phyloP scores from a whole-genome alignment of 139 green algal genomes.

The Chlorella vulgaris region DNA sequence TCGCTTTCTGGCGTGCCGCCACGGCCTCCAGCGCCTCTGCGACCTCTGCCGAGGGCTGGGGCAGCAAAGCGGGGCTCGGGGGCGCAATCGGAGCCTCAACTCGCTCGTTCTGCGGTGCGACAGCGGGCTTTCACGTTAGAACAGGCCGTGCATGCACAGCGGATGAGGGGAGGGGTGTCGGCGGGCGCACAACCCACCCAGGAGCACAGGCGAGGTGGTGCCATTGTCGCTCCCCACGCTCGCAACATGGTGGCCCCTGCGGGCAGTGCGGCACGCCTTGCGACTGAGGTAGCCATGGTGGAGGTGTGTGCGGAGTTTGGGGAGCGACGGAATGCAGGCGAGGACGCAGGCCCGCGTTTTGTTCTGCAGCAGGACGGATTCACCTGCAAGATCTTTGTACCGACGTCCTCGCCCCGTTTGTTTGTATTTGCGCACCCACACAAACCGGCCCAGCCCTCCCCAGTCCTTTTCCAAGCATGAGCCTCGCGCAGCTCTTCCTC shows the following conservation, averaged over 20 bases:
- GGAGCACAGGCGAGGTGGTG: not conserved
- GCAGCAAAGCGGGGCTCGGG: not conserved
- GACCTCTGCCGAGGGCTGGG: not conserved
- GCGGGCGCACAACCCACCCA: not conserved
- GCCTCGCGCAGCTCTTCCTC: not conserved
- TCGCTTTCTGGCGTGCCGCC: not conserved
- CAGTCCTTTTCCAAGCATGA: not conserved
- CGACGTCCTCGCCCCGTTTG: no score
- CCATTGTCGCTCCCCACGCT: conserved; percentile 2
- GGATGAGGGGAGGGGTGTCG: not conserved
- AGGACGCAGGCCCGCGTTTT: no score
- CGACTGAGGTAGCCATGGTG: conserved; percentile 13
- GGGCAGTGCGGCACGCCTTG: not conserved
- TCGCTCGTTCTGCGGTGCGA: not conserved
- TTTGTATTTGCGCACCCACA: no score
- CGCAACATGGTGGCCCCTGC: not conserved
- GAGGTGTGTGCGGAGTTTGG: no score
- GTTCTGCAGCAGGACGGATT: no score
- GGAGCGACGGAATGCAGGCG: no score
- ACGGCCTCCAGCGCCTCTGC: not conserved
- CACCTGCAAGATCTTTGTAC: no score
- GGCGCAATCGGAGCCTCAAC: not conserved
- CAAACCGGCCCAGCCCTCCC: no score
- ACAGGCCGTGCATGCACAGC: not conserved
- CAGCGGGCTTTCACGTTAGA: not conserved